phyloP scores from a whole-genome alignment of 192 early-diverging fungal species.

The Backusella psychrophila region DNA sequence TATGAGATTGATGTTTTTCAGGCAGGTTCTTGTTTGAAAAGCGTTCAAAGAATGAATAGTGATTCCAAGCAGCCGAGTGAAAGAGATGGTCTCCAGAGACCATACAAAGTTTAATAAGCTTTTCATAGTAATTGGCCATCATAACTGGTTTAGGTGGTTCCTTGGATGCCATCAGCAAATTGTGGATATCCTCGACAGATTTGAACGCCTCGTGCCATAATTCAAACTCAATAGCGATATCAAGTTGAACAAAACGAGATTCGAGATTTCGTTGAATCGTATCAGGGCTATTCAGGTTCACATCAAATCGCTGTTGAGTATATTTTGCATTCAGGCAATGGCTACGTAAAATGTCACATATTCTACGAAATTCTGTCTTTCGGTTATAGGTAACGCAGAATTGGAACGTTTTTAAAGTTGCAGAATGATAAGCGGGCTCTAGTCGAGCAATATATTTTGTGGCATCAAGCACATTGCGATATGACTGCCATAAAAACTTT shows the following conservation, averaged over 20 bases:
- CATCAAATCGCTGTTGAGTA: slow-evolving; percentile 84
- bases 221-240: slow-evolving; percentile 93
- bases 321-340: slow-evolving; percentile 91
- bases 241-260: slow-evolving; percentile 92
- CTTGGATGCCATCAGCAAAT: slow-evolving; percentile 85
- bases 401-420: slow-evolving; percentile 89
- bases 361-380: slow-evolving; percentile 97
- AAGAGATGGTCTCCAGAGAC: slow-evolving; percentile 97
- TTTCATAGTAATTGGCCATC: slow-evolving; percentile 99
- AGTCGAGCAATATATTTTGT: slow-evolving; percentile 93
- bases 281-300: slow-evolving; percentile 95
- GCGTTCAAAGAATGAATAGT: slow-evolving; percentile 75
- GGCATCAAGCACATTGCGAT: slow-evolving; percentile 94
- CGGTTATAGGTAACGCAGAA: slow-evolving; percentile 93
- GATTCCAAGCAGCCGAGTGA: slow-evolving; percentile 95
- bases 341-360: slow-evolving; percentile 94
- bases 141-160: slow-evolving; percentile 88
- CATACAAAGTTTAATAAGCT: slow-evolving; percentile 93
- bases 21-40: slow-evolving; percentile 74
- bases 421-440: slow-evolving; percentile 88
- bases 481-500: slow-evolving; percentile 98
- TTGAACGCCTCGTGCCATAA: slow-evolving; percentile 99
- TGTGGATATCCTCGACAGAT: slow-evolving; percentile 96
- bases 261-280: slow-evolving; percentile 95
- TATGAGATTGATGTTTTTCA: slow-evolving; percentile 83